Evolutionary conservation across 306 rosid genomes (phyloP), one percentile per base, ranked within the genome.

Genomic region (Malus domestica): DNA sequence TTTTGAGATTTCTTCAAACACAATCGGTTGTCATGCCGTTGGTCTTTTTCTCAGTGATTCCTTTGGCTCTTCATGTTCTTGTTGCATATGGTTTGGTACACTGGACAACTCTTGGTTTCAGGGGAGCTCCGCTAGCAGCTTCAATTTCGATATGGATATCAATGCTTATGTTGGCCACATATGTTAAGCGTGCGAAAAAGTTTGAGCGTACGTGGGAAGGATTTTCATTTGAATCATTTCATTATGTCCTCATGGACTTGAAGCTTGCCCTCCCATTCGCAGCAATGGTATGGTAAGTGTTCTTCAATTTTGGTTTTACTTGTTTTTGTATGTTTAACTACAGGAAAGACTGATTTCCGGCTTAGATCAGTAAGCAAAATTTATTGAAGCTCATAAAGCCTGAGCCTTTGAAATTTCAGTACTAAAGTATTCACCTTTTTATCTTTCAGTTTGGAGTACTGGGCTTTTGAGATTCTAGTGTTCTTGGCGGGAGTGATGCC

Each of bases 401-500:
- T 13, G 46, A 38, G 42, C 42, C 42, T 6, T 7, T 38, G 42
- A 38, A 38, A 38, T 38, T 38, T 38, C 2, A 29, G 40, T 62
- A 29, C 15, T 62, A 14, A 62, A 25, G 2, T 20, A n/a, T 29
- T 27, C 67, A 25, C 20, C 11, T 27, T 25, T 64, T 71, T 9
- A 18, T 58, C 60, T 72, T 86, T 82, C 74, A 91, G 96, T 83
- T 87, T 91, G 93, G 98, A 91, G 61, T 16, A 49, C 23, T 93
- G 97, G 97, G 97, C 93, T 55, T 91, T 93, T 44, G 96, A 94
- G 81, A 77, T 89, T 82, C 73, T 94, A 81, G 94, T 90, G 76
- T 74, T 93, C 77, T 78, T 93, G 74, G 91, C 96, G 18, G 98
- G 98, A 84, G 67, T 91, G 62, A 54, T 89, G 83, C 90, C 96